Evolutionary conservation across 1,139 yeast species (phyloP), one percentile per base, ranked within the genome.

Genomic region (Geotrichum citri-aurantii): DNA sequence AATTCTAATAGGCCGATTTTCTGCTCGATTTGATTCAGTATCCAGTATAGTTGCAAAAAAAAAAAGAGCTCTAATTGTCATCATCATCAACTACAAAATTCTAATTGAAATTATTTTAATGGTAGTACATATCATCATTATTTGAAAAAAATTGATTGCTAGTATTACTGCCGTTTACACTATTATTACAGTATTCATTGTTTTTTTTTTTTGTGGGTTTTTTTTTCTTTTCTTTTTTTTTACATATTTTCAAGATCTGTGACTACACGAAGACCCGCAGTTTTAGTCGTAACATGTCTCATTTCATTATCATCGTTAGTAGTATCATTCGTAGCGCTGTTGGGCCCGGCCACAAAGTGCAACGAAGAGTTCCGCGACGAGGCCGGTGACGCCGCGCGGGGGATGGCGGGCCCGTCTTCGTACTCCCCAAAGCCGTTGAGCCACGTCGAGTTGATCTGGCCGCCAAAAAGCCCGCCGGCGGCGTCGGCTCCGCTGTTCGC

Each of bases 261-360:
- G 29, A 63, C 66, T 11, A 68, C 58, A 48, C 64, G 64, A 24
- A 68, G 60, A 8, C 69, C 69, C 2, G 69, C 69, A 12, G 70
- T 68, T 54, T 66, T 66, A 21, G 67, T 61, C 3, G 68, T 66
- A 46, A 67, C 42, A 49, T 66, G 68, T n/a, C 66, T 57, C 17
- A 65, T 11, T 7, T 48, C 37, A 48, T 12, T 26, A 17, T 12
- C 29, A 47, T 23, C 24, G 44, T 14, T 33, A 37, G 44, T 37
- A 37, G 44, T 37, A 37, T 37, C 14, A n/a, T 37, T 37, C 44
- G 65, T 62, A n/a, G 67, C 65, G 33, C 61, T 62, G 21, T 65
- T 63, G n/a, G 69, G 65, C 14, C 66, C 69, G 1, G 71, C 65
- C 17, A 62, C 59, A 1, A 37, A 37, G n/a, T 37, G 44, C 7